Base-by-base conservation (phyloP, 208 protist genomes). In the Perkinsela sp. region DNA sequence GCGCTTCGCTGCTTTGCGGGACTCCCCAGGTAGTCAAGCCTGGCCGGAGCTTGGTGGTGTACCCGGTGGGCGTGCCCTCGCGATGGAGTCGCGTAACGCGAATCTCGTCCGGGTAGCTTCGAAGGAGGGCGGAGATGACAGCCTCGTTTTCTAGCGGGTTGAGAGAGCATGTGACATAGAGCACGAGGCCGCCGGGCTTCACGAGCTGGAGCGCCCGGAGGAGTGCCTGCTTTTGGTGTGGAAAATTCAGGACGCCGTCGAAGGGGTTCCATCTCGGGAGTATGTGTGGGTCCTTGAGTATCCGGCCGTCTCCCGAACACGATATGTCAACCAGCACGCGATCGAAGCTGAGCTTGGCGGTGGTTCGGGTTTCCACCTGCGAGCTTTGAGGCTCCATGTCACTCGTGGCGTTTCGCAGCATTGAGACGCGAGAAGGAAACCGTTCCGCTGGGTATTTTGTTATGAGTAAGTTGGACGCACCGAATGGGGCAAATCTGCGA, bases 71-170 rank as follows among this genome's bases (percentile, higher is more conserved):
- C 2, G 16, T n/a, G 13, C 2, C 22, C 22, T 29, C 22, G 15
- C 13, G 16, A 22, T 30, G 31, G 6, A 30, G 68, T 16, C 28
- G 68, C 28, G 66, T 22, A 57, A 70, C 28, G n/a, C 13, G 29
- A 29, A 71, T 13, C 68, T 67, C 2, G 13, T 69, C 68, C 13
- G 6, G 6, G 13, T 29, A 71, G 6, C 6, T 28, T 16, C 13
- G 2, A 15, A 92, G 66, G 57, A 88, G 76, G 28, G 84, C 75
- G 28, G 83, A 78, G 30, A 96, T 81, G 1, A 96, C 90, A 1
- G 90, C 90, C 78, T 96, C 93, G 71, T 96, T 90, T 77, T 97
- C 93, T 31, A 96, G 71, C n/a, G 94, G 94, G 72, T 95, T 96
- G 16, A 96, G 72, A 2, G 88, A 93, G 75, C 94, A 97, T 15